Evolutionary conservation across 2,329 filamentous ascomycete species (phyloP).

Genomic region (Juglanconis oblonga): DNA sequence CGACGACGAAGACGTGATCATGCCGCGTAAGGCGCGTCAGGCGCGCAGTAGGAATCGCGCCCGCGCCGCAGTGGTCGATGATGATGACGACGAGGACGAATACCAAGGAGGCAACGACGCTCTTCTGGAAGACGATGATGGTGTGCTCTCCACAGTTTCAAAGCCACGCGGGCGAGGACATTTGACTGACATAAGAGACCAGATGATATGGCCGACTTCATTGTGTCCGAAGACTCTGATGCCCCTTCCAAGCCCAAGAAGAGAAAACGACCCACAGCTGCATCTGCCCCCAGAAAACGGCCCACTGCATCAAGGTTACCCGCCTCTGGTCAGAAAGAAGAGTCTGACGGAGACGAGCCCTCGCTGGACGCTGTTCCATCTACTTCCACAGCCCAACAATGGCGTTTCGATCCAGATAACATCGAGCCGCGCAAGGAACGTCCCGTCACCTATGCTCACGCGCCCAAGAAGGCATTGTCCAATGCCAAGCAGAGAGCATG

Average conservation of each 20-base stretch:
- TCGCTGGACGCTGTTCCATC: slow-evolving; percentile 52
- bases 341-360: slow-evolving; percentile 52
- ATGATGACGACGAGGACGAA: slow-evolving; percentile 68
- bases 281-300: slow-evolving; percentile 56
- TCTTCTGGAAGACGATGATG: slow-evolving; percentile 61
- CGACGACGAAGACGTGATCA: slow-evolving; percentile 71
- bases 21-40: slow-evolving; percentile 37
- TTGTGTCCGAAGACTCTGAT: slow-evolving; percentile 84
- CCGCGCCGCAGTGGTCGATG: slow-evolving; percentile 60
- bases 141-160: slow-evolving; percentile 31
- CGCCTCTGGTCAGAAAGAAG: slow-evolving; percentile 33
- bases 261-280: slow-evolving; percentile 61
- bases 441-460: slow-evolving; percentile 19
- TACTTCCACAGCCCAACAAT: slow-evolving; percentile 75
- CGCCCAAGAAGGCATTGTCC: slow-evolving; percentile 26
- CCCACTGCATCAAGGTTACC: slow-evolving; percentile 48
- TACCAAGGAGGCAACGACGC: slow-evolving; percentile 62
- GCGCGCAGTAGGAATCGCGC: slow-evolving; percentile 38
- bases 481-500: slow-evolving; percentile 66
- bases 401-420: slow-evolving; percentile 62
- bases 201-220: slow-evolving; percentile 81
- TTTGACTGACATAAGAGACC: neutral
- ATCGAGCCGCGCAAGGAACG: slow-evolving; percentile 31
- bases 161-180: neutral
- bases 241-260: slow-evolving; percentile 64